These are phyloP conservation scores for Aurifilum marmelostoma DNA, from an alignment of 2,329 filamentous ascomycete genomes.

Conservation along the genomic window DNA sequence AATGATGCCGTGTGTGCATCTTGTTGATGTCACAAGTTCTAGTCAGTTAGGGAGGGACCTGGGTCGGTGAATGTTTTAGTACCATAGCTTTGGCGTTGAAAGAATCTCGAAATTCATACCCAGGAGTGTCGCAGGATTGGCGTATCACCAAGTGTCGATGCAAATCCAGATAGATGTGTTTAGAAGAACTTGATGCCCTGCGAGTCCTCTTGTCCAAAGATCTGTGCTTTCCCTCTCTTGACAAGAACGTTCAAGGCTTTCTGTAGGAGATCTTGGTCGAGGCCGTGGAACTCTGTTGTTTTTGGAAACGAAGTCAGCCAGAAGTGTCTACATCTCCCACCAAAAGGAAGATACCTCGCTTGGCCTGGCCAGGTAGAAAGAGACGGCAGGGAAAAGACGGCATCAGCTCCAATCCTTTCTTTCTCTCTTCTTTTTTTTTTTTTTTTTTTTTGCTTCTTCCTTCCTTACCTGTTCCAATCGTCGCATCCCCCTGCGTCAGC, in stretches of 20 bases:
- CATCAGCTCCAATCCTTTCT: not conserved
- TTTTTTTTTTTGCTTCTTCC: too few species aligned
- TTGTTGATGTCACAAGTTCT: not conserved
- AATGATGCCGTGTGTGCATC: not conserved
- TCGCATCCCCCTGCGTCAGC: conserved; percentile 83
- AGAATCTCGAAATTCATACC: not conserved
- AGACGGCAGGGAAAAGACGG: conserved; percentile 17
- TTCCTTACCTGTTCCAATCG: conserved; percentile 64
- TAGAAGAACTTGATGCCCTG: conserved; percentile 97
- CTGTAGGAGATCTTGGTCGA: conserved; percentile 80
- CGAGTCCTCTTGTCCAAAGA: conserved; percentile 87
- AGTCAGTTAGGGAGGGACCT: not conserved
- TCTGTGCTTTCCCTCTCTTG: conserved; percentile 87
- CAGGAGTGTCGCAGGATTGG: not conserved
- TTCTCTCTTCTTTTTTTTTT: not conserved
- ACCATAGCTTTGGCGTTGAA: not conserved
- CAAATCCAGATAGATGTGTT: conserved; percentile 34
- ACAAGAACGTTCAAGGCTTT: conserved; percentile 81
- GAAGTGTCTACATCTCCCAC: not conserved
- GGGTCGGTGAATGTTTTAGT: not conserved
- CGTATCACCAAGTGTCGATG: not conserved
- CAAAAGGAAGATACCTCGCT: not conserved
- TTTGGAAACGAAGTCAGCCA: not conserved
- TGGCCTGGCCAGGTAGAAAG: not conserved
- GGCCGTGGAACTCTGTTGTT: conserved; percentile 77